These are phyloP conservation scores for Ichthyophthirius multifiliis DNA, from an alignment of 169 alveolate species.

Conservation along the genomic window DNA sequence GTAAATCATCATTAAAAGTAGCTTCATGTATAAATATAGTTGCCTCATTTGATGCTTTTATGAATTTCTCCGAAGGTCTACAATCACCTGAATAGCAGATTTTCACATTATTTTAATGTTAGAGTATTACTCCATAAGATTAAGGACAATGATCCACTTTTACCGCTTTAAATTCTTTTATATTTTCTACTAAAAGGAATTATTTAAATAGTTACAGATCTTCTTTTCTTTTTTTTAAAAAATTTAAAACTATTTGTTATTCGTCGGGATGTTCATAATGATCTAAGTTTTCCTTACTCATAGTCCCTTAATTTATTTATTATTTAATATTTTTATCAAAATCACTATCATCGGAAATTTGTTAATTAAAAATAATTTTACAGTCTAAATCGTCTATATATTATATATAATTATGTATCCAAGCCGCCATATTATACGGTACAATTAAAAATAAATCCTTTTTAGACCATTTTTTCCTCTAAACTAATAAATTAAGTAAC, in stretches of 20 bases:
- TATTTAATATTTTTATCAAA: not conserved
- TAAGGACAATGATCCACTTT: not conserved
- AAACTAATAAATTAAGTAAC: not conserved
- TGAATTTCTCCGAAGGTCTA: not conserved
- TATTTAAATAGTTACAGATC: not conserved
- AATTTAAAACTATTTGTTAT: not conserved
- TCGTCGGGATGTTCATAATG: not conserved
- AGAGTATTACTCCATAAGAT: not conserved
- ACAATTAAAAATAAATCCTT: not conserved
- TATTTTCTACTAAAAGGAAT: not conserved
- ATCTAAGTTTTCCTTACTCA: not conserved
- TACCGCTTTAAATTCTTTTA: not conserved
- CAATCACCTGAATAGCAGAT: constrained; percentile 7
- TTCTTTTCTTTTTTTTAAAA: not conserved
- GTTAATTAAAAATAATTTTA: not conserved
- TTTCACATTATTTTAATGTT: constrained; percentile 1
- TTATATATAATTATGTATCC: not conserved
- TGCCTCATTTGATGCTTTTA: not conserved
- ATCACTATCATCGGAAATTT: not conserved
- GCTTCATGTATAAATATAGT: constrained; percentile 12
- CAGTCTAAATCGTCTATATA: not conserved
- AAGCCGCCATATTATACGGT: constrained; percentile 12
- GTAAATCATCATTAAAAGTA: constrained; percentile 6
- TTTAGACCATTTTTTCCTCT: not conserved
- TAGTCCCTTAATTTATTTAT: not conserved